Base-by-base conservation (phyloP, 2,329 filamentous ascomycete genomes). In the Byssoonygena ceratinophila region DNA sequence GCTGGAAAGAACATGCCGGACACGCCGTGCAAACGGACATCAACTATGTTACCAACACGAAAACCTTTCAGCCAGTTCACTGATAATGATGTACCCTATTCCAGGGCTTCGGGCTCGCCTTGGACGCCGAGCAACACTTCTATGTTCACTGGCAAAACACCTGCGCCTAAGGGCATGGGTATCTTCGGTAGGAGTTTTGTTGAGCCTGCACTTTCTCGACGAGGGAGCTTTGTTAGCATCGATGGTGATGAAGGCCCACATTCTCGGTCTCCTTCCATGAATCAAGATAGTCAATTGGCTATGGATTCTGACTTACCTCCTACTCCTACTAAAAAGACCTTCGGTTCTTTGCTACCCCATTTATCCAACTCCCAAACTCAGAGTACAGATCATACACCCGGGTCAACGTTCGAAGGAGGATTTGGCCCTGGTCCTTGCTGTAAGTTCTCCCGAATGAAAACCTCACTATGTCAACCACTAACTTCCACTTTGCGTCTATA, bases 11-110 rank as follows among this genome's bases (percentile, higher is more conserved):
- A 79, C 27, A 90, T 94, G 76, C 91, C 92, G 0, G 92, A 97
- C 64, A 98, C 92, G 1, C 92, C 92, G 1, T 97, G 92, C 70
- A 98, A 97, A 73, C 89, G 92, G 64, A 83, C 85, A 50, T 74
- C 77, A 3, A 83, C 81, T 59, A 72, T 84, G 53, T 80, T 90
- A 70, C 76, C 85, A 60, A 80, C 82, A 11, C 65, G 71, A 46
- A 73, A 76, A 43, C 69, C 71, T 32, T 71, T 76, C 20, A 75
- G 76, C 11, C 81, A 81, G 49, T 83, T 77, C 59, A 74, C 75
- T 7, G 75, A 83, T 51, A 73, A 72, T 25, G 85, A 84, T 69
- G 71, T 77, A 60, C 74, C 81, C 58, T 79, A 81, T 53, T 79
- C 82, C 55, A 83, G 86, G 57, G 84, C 87, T 9, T 90, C 94